phyloP scores from a whole-genome alignment of 1,284 basidiomycete genomes.

The Mycena citricolor region DNA sequence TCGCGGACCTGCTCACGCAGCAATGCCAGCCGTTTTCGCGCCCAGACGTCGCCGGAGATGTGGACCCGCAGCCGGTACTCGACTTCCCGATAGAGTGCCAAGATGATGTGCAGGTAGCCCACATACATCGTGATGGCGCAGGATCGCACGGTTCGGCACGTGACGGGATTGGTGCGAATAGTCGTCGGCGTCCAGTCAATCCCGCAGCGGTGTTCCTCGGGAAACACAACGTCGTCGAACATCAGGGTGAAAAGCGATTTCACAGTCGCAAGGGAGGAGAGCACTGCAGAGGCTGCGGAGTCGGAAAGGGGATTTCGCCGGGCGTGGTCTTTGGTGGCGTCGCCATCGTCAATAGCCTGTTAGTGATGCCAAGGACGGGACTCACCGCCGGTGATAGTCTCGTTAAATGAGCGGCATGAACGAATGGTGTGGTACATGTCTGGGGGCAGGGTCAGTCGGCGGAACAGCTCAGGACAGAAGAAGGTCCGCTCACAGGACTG shows the following conservation, averaged over 20 bases:
- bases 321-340: slow-evolving; percentile 5
- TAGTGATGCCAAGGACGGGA: background rate
- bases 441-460: background rate
- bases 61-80: too few species aligned
- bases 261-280: slow-evolving; percentile 16
- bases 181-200: background rate
- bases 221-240: slow-evolving; percentile 4
- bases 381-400: slow-evolving; percentile 13
- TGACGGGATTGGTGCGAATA: too few species aligned
- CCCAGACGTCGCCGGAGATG: too few species aligned
- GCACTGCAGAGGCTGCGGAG: slow-evolving; percentile 14
- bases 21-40: too few species aligned
- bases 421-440: slow-evolving; percentile 6
- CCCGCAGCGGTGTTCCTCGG: background rate
- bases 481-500: slow-evolving; percentile 2
- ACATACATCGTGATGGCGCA: slow-evolving; percentile 6
- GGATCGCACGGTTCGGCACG: background rate
- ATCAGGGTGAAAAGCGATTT: slow-evolving; percentile 4
- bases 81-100: too few species aligned
- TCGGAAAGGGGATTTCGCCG: slow-evolving; percentile 9
- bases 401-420: slow-evolving; percentile 9
- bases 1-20: too few species aligned
- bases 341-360: background rate
- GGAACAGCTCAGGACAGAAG: background rate
- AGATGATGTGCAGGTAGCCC: too few species aligned